Evolutionary conservation across 2,329 filamentous ascomycete genomes (phyloP), one percentile per base, ranked within the genome.

Genomic region (Colletotrichum orbiculare): DNA sequence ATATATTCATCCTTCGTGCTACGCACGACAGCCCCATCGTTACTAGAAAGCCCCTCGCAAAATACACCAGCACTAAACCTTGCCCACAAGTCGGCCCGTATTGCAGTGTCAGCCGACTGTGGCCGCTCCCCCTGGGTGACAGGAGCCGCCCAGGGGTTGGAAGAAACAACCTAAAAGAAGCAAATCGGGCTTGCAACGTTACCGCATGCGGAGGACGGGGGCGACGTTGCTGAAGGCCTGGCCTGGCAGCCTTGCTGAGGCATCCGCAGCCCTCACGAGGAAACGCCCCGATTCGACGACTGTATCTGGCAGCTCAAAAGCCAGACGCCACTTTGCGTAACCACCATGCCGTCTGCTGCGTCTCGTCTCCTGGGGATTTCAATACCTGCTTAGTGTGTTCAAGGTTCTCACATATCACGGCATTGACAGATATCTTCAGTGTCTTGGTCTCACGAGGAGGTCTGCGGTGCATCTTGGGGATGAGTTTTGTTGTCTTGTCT

Each of bases 321-420:
- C 11, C 47, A 52, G 34, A 50, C 59, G 59, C 59, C 59, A 56
- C 52, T 34, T 41, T 46, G 59, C 50, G 43, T 56, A 33, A 53
- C 12, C 25, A 11, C 17, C 13, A 42, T 41, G 12, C 17, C 48
- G 17, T 17, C 17, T 17, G 17, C 17, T 17, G 17, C 17, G 17
- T 17, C 17, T 17, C 17, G 17, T 17, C 17, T 17, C 39, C 12
- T 25, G 25, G 25, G 4, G 25, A n/a, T 11, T 39, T 38, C 17
- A 37, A n/a, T 17, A 38, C 46, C 46, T 34, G 46, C 46, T n/a
- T 35, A 10, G 25, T 48, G 10, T 8, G 15, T 17, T 43, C 37
- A 50, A 58, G 38, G 55, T 50, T 58, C 25, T 58, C 55, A 50
- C 46, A 11, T 25, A 12, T 38, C 11, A 38, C 8, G 33, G 15